Conservation (phyloP, 495 filamentous ascomycete species). For the Neurospora sp. region DNA sequence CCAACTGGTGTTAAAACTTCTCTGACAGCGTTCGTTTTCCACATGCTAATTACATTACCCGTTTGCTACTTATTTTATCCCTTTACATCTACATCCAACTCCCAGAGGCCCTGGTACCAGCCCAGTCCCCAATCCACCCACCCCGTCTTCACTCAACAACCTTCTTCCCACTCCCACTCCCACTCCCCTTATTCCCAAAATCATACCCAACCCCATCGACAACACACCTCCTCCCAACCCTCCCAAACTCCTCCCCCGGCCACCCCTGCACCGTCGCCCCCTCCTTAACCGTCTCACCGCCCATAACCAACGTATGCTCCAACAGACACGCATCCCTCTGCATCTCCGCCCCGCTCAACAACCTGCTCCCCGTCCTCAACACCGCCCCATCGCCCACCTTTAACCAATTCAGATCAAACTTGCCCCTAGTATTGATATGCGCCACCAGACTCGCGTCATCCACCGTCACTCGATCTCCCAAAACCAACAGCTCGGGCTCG, state of each 20-base stretch:
- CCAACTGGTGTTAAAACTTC: background rate
- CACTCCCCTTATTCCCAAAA: background rate
- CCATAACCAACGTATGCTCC: constrained; percentile 39
- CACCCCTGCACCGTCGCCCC: constrained; percentile 35
- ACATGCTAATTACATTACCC: background rate
- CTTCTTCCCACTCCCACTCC: background rate
- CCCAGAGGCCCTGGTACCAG: background rate
- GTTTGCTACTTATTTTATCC: background rate
- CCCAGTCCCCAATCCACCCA: background rate
- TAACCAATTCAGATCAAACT: constrained; percentile 35
- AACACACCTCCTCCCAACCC: background rate
- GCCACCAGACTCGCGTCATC: constrained; percentile 39
- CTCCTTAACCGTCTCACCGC: constrained; percentile 35
- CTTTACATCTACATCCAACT: background rate
- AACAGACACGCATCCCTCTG: constrained; percentile 32
- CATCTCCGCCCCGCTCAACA: constrained; percentile 36
- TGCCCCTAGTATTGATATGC: constrained; percentile 24
- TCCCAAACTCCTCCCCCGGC: constrained; percentile 28
- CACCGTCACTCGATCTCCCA: constrained; percentile 36
- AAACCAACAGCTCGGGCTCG: constrained; percentile 36
- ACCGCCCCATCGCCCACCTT: constrained; percentile 34
- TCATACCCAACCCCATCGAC: background rate
- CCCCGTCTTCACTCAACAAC: background rate
- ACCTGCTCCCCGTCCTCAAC: constrained; percentile 29
- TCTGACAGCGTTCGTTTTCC: background rate